Evolutionary conservation across 495 filamentous ascomycete species (phyloP), one percentile per base, ranked within the genome.

Genomic region (Aspergillus sclerotioniger): DNA sequence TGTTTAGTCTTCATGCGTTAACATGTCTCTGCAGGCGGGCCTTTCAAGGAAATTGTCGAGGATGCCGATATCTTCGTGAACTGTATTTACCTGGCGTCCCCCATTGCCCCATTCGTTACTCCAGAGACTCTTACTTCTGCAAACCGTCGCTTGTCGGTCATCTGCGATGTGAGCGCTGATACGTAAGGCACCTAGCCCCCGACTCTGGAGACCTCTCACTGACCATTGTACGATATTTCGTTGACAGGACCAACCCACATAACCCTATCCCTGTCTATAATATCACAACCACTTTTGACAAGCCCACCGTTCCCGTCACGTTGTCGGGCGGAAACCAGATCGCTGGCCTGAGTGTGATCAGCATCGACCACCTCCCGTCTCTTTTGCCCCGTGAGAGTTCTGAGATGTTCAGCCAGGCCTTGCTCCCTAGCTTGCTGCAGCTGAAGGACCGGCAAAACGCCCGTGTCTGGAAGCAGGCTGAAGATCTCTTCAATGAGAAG

Each of bases 351-450:
- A 86, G 82, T 35, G 89, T 93, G 51, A 91, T 95, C 69, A 87
- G 84, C 52, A 96, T 98, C 64, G 92, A 96, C 68, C 93, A 96
- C 68, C 82, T 98, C 8, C 93, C 93, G 6, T 89, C 85, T 29
- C 82, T 96, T 37, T 81, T 98, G 16, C 90, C 93, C 9, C 78
- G 92, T 45, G 93, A 98, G 72, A 86, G 90, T 37, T 90, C 85
- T 32, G 93, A 98, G 78, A 84, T 89, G 25, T 97, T 96, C 71
- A 91, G 86, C 73, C 73, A 79, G 44, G 88, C 88, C 25, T 76
- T 98, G 54, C 73, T 98, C 35, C 91, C 92, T 3, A 87, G 85
- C 62, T 75, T 98, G 57, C 67, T 95, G 45, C 81, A 88, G 62
- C 76, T 97, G 51, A 90, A 93, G 68, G 81, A 91, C 68, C 83